Evolutionary conservation across 2,329 filamentous ascomycete genomes (phyloP), one percentile per base, ranked within the genome.

Genomic region (Colletotrichum endophyticum): DNA sequence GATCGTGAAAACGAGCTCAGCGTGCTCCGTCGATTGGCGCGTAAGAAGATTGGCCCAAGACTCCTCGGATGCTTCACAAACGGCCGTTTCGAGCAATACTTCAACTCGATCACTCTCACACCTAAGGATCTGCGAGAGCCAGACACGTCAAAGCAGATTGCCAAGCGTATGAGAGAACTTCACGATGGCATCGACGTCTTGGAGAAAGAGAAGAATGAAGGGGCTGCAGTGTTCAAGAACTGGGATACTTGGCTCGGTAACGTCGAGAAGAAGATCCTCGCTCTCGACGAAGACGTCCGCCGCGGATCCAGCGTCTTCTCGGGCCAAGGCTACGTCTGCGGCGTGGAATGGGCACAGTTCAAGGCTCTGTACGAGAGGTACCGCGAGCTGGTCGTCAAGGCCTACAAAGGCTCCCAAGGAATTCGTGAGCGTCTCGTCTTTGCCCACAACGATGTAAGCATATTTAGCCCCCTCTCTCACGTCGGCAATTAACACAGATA

Each of bases 81-180:
- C 82, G 97, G 97, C 12, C 94, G 97, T 7, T 99, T 99, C 79
- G 97, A 99, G 85, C 94, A 99, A 84, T 99, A 93, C 83, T 95
- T 98, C 83, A 92, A 98, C 82, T 96, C 97, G 1, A 92, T 92
- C 49, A 93, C 97, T 1, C 90, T 99, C 57, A 96, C 93, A 0
- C 90, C 94, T 0, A 88, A 91, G 30, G 95, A 98, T 79, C 86
- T 99, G 62, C 93, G 95, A 49, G 92, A 95, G 36, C 91, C 95
- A 0, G 95, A 95, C 66, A 98, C 95, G 0, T 98, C 95, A 39
- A 94, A 92, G 81, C 95, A 98, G 82, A 99, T 99, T 82, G 96
- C 97, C 15, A 99, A 99, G 88, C 95, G 97, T 67, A 98, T 99
- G 95, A 91, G 96, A 78, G 97, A 99, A 84, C 89, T 99, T 44